These are phyloP conservation scores for Vicia sativa DNA, from an alignment of 306 rosid species.

Conservation along the genomic window DNA sequence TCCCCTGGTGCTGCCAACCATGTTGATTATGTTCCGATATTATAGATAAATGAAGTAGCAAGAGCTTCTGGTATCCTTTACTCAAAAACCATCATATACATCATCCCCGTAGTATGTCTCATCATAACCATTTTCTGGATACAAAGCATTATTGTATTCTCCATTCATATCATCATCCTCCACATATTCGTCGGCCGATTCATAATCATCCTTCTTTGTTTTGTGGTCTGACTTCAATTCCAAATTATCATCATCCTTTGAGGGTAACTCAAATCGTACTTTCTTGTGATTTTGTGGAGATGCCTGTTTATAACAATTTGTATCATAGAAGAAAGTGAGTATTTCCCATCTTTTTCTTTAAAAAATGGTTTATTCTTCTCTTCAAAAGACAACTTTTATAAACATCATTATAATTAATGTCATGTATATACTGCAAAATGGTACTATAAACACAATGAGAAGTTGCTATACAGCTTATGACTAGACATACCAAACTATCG, in stretches of 20 bases:
- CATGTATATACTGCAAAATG: neutral
- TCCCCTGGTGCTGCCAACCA: constrained; percentile 25
- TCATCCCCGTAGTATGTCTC: constrained; percentile 29
- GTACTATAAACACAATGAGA: neutral
- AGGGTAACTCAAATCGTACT: constrained; percentile 34
- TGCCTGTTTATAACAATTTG: constrained; percentile 31
- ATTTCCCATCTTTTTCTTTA: neutral
- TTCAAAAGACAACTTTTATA: constrained; percentile 9
- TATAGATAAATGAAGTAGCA: neutral
- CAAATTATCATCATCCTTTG: constrained; percentile 16
- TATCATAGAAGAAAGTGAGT: neutral
- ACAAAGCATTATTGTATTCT: constrained; percentile 16
- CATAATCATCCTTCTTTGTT: constrained; percentile 21
- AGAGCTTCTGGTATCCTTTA: constrained; percentile 18
- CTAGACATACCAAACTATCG: constrained; percentile 6
- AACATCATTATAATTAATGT: neutral
- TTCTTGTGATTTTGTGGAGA: constrained; percentile 40
- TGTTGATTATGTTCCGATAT: constrained; percentile 2
- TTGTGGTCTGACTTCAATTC: constrained; percentile 32
- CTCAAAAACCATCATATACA: constrained; percentile 30
- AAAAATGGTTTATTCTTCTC: neutral
- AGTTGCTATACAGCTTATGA: neutral
- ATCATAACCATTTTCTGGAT: constrained; percentile 34
- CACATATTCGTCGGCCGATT: constrained; percentile 18
- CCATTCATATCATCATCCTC: constrained; percentile 16